phyloP scores from a whole-genome alignment of 257 asterid genomes.

The Coffea canephora region DNA sequence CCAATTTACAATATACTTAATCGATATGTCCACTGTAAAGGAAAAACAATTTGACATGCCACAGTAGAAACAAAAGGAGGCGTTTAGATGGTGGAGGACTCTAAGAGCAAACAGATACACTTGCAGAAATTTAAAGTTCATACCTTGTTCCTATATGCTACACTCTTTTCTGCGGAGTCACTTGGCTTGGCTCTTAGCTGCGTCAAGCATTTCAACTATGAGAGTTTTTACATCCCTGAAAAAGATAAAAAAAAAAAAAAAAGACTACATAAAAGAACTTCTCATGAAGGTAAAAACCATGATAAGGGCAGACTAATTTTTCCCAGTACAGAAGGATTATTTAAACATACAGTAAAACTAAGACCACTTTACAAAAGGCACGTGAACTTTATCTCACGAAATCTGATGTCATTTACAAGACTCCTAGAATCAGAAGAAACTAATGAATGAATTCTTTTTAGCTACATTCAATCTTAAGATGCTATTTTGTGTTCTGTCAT shows the following conservation, averaged over 20 bases:
- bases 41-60: neutral
- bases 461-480: neutral
- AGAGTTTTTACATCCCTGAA: constrained; percentile 80
- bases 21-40: neutral
- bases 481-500: neutral
- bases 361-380: neutral
- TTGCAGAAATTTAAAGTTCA: neutral
- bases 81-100: neutral
- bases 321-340: neutral
- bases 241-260: neutral
- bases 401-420: neutral
- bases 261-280: neutral
- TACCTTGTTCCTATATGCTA: neutral
- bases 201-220: constrained; percentile 88
- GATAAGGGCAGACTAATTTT: neutral
- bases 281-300: neutral
- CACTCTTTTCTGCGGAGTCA: constrained; percentile 17
- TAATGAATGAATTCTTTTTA: too few species aligned
- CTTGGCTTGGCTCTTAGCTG: constrained; percentile 50
- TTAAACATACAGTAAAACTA: neutral
- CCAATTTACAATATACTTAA: neutral
- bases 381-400: neutral
- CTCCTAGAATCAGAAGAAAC: neutral
- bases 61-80: neutral
- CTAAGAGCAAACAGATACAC: neutral